Evolutionary conservation across 225 moss, liverwort and hornwort genomes (phyloP), one percentile per base, ranked within the genome.

Genomic region (Pseudoscleropodium purum): DNA sequence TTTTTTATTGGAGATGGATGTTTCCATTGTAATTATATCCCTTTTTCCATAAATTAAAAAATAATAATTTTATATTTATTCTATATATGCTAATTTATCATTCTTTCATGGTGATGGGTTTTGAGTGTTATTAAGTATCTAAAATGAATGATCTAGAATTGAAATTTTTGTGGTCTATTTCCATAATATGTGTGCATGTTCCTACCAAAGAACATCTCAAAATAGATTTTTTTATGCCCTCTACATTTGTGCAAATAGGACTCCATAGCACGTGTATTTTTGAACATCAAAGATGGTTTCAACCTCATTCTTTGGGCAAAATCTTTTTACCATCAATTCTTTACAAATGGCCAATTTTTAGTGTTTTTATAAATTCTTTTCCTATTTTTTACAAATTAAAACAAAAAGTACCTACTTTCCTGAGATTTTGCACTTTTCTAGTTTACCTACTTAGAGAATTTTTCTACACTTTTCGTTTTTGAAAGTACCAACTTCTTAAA

Each of bases 141-240:
- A 76, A 9, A 6, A 14, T 14, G 23, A 52, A 34, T 52, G 23
- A 77, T 52, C 1, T 23, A 5, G 4, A 77, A 3, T 9, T 36
- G 1, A 77, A 52, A 23, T 2, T 34, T 34, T 23, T 21, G 52
- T 52, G 7, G 8, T 52, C 1, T 23, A 52, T 52, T 36, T 2
- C 21, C 3, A 51, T 3, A 51, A 1, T 34, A 13, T 1, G 2
- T 1, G 13, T 0, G 13, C 14, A 51, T 52, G 0, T 1, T 52
- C 1, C 8, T 52, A 52, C 2, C 1, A 23, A 52, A 2, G 1
- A 21, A 34, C 15, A 23, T 52, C 3, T 52, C 8, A 31, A 77
- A 21, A 23, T 15, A 34, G 3, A 70, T 39, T 41, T 26, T 26
- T 25, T 39, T 39, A 41, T 70, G 2, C 5, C 36, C 2, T 76